These are phyloP conservation scores for Plasmodium knowlesi DNA, from an alignment of 169 alveolate genomes.

Conservation along the genomic window DNA sequence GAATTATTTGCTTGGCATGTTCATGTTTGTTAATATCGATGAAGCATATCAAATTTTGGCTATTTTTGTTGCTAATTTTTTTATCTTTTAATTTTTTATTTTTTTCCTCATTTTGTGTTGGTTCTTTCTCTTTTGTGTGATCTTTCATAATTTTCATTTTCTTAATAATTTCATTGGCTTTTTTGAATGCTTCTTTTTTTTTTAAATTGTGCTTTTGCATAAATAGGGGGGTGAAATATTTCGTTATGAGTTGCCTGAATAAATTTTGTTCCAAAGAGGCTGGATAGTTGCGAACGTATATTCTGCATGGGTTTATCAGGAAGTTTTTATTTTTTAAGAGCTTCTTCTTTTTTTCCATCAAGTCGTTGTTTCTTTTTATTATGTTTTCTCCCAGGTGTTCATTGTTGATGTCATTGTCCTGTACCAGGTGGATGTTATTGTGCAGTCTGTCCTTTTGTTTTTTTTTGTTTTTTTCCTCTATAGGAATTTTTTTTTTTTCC, in stretches of 20 bases:
- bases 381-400: conserved; percentile 29
- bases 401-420: conserved; percentile 67
- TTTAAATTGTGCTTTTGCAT: conserved; percentile 57
- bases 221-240: conserved; percentile 71
- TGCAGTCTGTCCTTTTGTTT: conserved; percentile 18
- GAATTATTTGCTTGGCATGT: conserved; percentile 44
- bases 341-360: conserved; percentile 52
- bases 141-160: conserved; percentile 67
- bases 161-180: conserved; percentile 31
- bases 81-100: background rate
- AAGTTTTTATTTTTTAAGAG: conserved; percentile 72
- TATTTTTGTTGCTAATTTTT: background rate
- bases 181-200: conserved; percentile 72
- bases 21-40: conserved; percentile 68
- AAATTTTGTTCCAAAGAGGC: conserved; percentile 32
- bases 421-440: conserved; percentile 58
- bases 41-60: conserved; percentile 50
- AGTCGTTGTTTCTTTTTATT: conserved; percentile 42
- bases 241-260: conserved; percentile 49
- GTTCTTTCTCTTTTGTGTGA: background rate
- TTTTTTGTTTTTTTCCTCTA: conserved; percentile 25
- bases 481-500: conserved; percentile 25
- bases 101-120: background rate
- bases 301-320: conserved; percentile 71
- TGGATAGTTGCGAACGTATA: conserved; percentile 70